Conservation (phyloP, 768 basidiomycete species). For the Naematelia encephala region DNA sequence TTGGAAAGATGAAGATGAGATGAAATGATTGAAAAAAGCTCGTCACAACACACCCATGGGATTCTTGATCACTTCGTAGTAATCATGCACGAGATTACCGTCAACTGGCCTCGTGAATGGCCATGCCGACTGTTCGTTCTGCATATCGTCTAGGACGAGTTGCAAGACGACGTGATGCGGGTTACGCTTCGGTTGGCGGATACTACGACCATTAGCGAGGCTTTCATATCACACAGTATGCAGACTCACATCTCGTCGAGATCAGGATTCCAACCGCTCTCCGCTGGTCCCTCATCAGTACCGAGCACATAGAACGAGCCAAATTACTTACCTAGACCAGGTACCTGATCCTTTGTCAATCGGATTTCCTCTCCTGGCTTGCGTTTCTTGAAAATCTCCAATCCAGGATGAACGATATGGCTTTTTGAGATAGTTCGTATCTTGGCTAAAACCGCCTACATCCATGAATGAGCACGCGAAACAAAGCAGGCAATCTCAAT, state of each 20-base stretch:
- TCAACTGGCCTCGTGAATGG: conserved; percentile 81
- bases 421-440: conserved; percentile 81
- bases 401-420: conserved; percentile 77
- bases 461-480: not conserved
- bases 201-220: conserved; percentile 25
- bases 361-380: conserved; percentile 51
- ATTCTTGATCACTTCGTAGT: conserved; percentile 78
- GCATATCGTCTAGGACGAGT: conserved; percentile 71
- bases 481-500: too few species aligned
- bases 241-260: conserved; percentile 66
- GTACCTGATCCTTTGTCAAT: conserved; percentile 72
- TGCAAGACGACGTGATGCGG: conserved; percentile 67
- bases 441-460: conserved; percentile 72
- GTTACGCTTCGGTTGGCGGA: conserved; percentile 54
- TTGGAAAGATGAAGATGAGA: too few species aligned
- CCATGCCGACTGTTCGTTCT: conserved; percentile 77
- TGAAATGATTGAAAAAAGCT: too few species aligned
- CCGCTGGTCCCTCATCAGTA: conserved; percentile 57
- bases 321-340: conserved; percentile 69
- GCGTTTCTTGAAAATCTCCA: conserved; percentile 69
- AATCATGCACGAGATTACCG: conserved; percentile 74
- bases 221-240: not conserved
- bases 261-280: conserved; percentile 87
- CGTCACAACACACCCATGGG: conserved; percentile 77
- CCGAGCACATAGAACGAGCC: conserved; percentile 21